phyloP scores from a whole-genome alignment of 345 rosid genomes.

The Camelina hispida region DNA sequence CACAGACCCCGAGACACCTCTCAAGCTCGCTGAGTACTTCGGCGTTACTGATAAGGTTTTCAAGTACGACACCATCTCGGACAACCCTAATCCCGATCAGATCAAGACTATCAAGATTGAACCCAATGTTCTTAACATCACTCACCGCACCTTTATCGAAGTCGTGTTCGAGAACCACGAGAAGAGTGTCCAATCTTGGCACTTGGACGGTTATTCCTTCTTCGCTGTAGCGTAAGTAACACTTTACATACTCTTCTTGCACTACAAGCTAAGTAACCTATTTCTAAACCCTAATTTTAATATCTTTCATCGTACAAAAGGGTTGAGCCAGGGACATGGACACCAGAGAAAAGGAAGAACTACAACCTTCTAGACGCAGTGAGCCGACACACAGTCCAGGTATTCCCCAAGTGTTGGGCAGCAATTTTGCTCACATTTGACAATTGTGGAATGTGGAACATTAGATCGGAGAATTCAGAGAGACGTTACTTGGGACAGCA shows the following conservation, averaged over 20 bases:
- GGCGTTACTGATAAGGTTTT: conserved; percentile 54
- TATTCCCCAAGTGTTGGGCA: conserved; percentile 86
- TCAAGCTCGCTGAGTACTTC: conserved; percentile 68
- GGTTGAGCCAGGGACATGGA: conserved; percentile 82
- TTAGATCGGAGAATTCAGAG: conserved; percentile 69
- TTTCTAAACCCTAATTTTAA: neutral
- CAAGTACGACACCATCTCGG: conserved; percentile 56
- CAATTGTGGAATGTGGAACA: conserved; percentile 94
- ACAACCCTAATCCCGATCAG: conserved; percentile 45
- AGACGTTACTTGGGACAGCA: conserved; percentile 78
- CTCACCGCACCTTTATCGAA: conserved; percentile 73
- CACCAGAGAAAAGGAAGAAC: conserved; percentile 72
- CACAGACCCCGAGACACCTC: conserved; percentile 57
- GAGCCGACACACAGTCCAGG: conserved; percentile 79
- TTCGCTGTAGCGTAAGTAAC: conserved; percentile 78
- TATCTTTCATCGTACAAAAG: conserved; percentile 40
- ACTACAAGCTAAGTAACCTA: neutral
- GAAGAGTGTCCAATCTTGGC: conserved; percentile 70
- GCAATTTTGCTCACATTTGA: conserved; percentile 80
- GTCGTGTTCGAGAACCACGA: conserved; percentile 75
- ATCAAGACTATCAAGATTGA: conserved; percentile 30
- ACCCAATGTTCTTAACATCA: conserved; percentile 63
- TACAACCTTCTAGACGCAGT: conserved; percentile 85
- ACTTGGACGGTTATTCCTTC: conserved; percentile 76
- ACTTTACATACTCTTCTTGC: conserved; percentile 2